These are phyloP conservation scores for Hortaea sp. DNA, from an alignment of 2,329 filamentous ascomycete species.

Conservation along the genomic window DNA sequence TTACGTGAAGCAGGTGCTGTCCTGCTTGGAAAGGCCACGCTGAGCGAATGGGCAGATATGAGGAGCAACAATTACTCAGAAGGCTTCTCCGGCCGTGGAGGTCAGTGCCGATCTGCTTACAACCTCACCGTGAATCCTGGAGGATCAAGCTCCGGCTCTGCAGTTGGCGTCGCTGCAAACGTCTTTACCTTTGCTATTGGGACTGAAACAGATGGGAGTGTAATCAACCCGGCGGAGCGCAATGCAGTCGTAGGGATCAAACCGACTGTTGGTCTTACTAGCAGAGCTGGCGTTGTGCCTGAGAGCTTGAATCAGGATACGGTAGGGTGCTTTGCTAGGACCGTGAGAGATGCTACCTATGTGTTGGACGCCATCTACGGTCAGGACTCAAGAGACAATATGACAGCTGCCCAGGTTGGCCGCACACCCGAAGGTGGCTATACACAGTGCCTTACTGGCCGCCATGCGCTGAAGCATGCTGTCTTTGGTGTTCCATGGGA, in stretches of 20 bases:
- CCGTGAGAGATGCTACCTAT: constrained; percentile 57
- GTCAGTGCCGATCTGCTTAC: constrained; percentile 56
- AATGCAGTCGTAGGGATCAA: constrained; percentile 65
- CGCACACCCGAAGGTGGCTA: constrained; percentile 49
- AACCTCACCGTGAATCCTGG: constrained; percentile 60
- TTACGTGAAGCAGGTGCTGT: constrained; percentile 58
- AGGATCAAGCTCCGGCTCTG: constrained; percentile 59
- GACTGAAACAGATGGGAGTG: constrained; percentile 60
- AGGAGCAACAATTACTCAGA: constrained; percentile 57
- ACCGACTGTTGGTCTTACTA: constrained; percentile 64
- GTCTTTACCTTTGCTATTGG: constrained; percentile 55
- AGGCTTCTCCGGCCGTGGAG: constrained; percentile 55
- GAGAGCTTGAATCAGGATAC: constrained; percentile 59
- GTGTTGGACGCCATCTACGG: constrained; percentile 60
- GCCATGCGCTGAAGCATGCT: constrained; percentile 47
- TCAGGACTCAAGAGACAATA: constrained; percentile 53
- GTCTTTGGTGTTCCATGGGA: constrained; percentile 63
- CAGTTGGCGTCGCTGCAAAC: constrained; percentile 54
- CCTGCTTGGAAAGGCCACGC: constrained; percentile 58
- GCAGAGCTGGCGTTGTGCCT: constrained; percentile 48
- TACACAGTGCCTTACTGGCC: constrained; percentile 45
- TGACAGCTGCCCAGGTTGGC: constrained; percentile 49
- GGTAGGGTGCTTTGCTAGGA: constrained; percentile 57
- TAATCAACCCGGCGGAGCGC: constrained; percentile 62
- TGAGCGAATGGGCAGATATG: constrained; percentile 70